phyloP scores from a whole-genome alignment of 768 basidiomycete genomes.

The Amanita muscaria region DNA sequence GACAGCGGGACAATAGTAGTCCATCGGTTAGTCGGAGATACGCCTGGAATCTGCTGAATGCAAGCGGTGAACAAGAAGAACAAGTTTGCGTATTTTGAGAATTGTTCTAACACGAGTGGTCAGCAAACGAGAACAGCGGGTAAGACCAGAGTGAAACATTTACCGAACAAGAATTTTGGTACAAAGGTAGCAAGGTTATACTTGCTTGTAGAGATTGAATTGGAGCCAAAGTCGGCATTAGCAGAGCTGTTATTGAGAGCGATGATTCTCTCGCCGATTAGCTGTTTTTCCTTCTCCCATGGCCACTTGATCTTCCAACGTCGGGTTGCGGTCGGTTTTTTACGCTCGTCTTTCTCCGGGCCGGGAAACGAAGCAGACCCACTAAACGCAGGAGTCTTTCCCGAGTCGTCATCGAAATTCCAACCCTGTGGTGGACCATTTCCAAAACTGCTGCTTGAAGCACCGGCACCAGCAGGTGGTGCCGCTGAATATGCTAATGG shows the following conservation, averaged over 20 bases:
- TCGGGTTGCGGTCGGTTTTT: constrained; percentile 18
- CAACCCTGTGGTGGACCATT: constrained; percentile 55
- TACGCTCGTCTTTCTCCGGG: constrained; percentile 14
- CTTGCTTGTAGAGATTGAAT: constrained; percentile 91
- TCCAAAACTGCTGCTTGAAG: constrained; percentile 37
- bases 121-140: constrained; percentile 6
- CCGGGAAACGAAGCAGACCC: constrained; percentile 34
- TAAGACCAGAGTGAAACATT: not conserved
- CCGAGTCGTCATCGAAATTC: constrained; percentile 61
- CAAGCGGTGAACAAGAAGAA: constrained; percentile 98
- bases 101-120: constrained; percentile 61
- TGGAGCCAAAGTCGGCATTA: constrained; percentile 62
- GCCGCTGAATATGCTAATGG: constrained; percentile 53
- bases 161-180: constrained; percentile 90
- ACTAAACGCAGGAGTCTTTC: constrained; percentile 30
- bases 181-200: constrained; percentile 84
- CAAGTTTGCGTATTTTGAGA: constrained; percentile 96
- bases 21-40: constrained; percentile 91
- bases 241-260: constrained; percentile 69
- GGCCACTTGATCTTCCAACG: constrained; percentile 64
- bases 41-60: constrained; percentile 96
- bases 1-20: constrained; percentile 91
- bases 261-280: constrained; percentile 69
- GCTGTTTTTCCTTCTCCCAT: constrained; percentile 63
- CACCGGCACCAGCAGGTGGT: constrained; percentile 48